Evolutionary conservation across 495 filamentous ascomycete genomes (phyloP), one percentile per base, ranked within the genome.

Genomic region (Aspergillus wentii): DNA sequence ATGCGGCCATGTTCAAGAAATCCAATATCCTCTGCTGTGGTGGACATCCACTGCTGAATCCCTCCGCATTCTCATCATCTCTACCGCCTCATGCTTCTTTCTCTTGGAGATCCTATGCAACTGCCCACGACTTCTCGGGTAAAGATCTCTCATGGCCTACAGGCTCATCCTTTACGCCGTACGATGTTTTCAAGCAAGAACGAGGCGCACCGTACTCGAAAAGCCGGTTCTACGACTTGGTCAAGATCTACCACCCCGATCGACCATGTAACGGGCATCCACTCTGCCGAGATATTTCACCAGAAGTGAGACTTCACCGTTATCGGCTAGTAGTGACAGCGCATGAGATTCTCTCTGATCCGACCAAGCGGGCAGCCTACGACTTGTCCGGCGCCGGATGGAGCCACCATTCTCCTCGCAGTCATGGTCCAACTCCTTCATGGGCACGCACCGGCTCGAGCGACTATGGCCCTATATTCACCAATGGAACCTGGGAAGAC

Each of bases 401-500:
- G 94, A 68, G 61, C 33, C 65, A 74, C 8, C 52, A 60, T 21
- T 57, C 68, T 2, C 37, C 41, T 7, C 27, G 38, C 20, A 25
- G 29, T 30, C 33, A 13, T 9, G 17, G 23, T 3, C 20, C 41
- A 4, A 25, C 33, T 4, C 39, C 44, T 7, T 40, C 42, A 13
- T 63, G 43, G 43, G 28, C 31, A 4, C 34, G 17, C 13, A 17
- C 46, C 3, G 49, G 44, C 15, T 40, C 27, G 56, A 68, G 40
- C 31, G 56, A 41, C 30, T 63, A 39, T 49, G 69, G 56, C 34
- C 65, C 57, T 25, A 80, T 91, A 16, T 80, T 77, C 52, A 67
- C 71, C 41, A 96, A 96, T 53, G 94, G 88, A 9, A 98, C 91
- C 0, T 98, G 92, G 92, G 92, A 98, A 54, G 94, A 98, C 56